Evolutionary conservation across 2,329 filamentous ascomycete species (phyloP), one percentile per base, ranked within the genome.

Genomic region (Nigrograna mackinnonii): DNA sequence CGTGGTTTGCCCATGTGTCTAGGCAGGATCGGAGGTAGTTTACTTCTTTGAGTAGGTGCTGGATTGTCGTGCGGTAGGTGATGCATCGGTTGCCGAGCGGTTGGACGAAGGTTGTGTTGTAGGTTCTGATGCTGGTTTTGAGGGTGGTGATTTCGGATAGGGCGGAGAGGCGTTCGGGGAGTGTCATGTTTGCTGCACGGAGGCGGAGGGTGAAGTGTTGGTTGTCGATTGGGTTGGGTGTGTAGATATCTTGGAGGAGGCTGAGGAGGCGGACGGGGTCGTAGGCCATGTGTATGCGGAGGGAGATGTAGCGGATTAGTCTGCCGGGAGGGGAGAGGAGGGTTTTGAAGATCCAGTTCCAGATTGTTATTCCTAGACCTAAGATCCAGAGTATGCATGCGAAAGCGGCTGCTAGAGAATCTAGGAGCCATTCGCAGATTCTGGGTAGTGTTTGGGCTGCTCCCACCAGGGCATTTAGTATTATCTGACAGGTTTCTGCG

Each of bases 61-160:
- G n/a, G 35, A 37, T 37, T 4, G 35, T 37, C 6, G 19, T 22
- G n/a, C 35, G 35, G 35, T 37, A 37, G 20, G 20, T 13, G n/a
- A 37, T 16, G 22, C 17, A 5, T 6, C 22, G 19, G 19, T 14
- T 14, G 13, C n/a, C 35, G 20, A 37, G 35, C 16, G 9, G 9
- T 7, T 7, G 7, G 9, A 17, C 16, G 31, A 11, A 33, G 31
- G 7, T 16, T 7, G 31, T 11, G 16, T 33, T 33, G 31, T 11
- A 33, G 11, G 9, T 7, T 9, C 9, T 9, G 9, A 33, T 11
- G 31, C 18, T 17, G 9, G 9, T 16, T 17, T 33, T 17, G 11
- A 11, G 16, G 9, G 31, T 16, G 31, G 7, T 7, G 31, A 11
- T 9, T 9, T 11, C 16, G 9, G 11, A 7, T 11, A 17, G 9